phyloP scores from a whole-genome alignment of 1,284 basidiomycete species.

The Uromyces viciae-fabae region DNA sequence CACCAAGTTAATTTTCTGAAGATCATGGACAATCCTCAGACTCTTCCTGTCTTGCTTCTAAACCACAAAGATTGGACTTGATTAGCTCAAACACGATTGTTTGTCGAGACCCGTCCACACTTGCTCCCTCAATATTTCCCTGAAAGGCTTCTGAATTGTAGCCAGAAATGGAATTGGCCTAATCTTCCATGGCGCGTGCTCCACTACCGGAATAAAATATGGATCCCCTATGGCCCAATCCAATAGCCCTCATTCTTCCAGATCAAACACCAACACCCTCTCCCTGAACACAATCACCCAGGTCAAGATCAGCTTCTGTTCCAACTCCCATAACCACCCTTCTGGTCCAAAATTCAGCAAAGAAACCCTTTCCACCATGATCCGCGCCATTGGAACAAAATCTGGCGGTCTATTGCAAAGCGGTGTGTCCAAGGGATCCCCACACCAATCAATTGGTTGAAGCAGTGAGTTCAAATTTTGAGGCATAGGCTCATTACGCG shows the following conservation, averaged over 20 bases:
- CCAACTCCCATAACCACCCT: neutral
- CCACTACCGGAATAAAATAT: neutral
- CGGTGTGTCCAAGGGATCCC: neutral
- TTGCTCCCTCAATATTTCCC: neutral
- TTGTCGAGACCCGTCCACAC: constrained; percentile 10
- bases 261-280: neutral
- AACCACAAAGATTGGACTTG: neutral
- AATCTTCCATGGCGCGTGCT: constrained; percentile 23
- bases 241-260: neutral
- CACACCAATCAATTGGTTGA: neutral
- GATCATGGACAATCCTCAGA: constrained; percentile 6
- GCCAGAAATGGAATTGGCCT: neutral
- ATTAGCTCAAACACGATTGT: neutral
- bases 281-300: neutral
- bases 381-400: neutral
- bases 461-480: constrained; percentile 13
- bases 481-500: neutral
- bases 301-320: neutral
- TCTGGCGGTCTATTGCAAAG: neutral
- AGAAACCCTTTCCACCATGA: neutral
- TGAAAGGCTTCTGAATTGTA: neutral
- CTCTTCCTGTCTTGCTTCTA: neutral
- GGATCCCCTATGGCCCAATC: neutral
- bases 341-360: constrained; percentile 1
- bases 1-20: constrained; percentile 18